Percentiles rank a stretch among this genome's conserved stretches.
Conservation (phyloP, 2,329 filamentous ascomycete genomes). For the Pyricularia grisea region DNA sequence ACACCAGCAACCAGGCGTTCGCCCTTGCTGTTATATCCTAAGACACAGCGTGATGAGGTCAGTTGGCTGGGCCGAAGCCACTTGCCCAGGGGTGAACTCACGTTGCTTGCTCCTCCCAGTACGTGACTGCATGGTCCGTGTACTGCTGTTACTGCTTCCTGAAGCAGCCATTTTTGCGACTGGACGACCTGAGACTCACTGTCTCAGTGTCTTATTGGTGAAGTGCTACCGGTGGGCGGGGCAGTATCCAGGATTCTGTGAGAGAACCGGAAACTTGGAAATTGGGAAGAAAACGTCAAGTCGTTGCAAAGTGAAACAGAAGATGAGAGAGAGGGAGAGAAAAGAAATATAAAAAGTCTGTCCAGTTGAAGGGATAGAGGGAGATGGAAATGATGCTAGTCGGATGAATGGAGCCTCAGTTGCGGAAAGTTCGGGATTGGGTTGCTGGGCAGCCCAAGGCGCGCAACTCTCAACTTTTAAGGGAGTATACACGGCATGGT, state of each 20-base stretch:
- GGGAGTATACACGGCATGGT: constrained; percentile 23
- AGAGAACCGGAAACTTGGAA: not conserved
- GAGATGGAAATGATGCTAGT: not conserved
- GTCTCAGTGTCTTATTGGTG: not conserved
- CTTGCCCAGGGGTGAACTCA: constrained; percentile 38
- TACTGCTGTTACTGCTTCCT: constrained; percentile 14
- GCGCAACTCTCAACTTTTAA: constrained; percentile 15
- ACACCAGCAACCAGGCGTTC: constrained; percentile 93
- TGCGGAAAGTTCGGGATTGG: not conserved
- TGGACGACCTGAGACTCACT: not conserved
- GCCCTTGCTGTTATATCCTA: constrained; percentile 87
- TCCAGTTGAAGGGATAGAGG: not conserved
- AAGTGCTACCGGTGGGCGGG: not conserved
- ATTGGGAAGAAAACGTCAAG: not conserved
- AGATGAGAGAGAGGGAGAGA: not conserved
- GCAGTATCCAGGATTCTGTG: not conserved
- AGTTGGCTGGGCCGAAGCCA: constrained; percentile 12
- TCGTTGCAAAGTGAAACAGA: not conserved
- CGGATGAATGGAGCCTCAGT: not conserved
- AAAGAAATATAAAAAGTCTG: not conserved
- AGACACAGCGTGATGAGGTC: constrained; percentile 10
- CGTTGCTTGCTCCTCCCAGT: constrained; percentile 72
- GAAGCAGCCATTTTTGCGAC: constrained; percentile 9
- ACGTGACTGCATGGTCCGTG: constrained; percentile 61
- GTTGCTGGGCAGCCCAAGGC: constrained; percentile 5